A percentile compares a stretch with the other conserved stretches of the same genome.
These are phyloP conservation scores for Cryptosporidium ubiquitum DNA, from an alignment of 169 alveolate species.

Conservation along the genomic window DNA sequence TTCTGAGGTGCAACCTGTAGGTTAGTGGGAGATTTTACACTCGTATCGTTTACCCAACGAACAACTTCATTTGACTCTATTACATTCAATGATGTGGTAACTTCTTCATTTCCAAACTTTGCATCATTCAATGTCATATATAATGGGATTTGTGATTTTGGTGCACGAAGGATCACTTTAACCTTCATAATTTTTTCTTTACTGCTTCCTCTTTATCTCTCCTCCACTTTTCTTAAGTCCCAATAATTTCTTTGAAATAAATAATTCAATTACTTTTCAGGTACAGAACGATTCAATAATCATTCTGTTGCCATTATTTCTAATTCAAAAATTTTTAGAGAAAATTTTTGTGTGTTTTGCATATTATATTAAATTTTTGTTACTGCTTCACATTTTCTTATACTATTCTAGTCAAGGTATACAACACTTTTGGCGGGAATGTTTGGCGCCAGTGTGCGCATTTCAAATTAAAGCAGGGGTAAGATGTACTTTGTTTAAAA, in stretches of 20 bases:
- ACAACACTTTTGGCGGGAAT: neutral
- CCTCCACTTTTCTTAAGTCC: neutral
- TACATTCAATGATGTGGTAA: constrained; percentile 40
- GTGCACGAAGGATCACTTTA: constrained; percentile 70
- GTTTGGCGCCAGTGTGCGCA: constrained; percentile 4
- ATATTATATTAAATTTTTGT: neutral
- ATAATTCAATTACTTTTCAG: neutral
- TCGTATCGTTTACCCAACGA: constrained; percentile 22
- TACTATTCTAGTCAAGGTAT: neutral
- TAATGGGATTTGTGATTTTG: constrained; percentile 68
- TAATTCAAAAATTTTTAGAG: neutral
- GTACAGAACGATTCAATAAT: neutral
- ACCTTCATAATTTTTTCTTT: constrained; percentile 37
- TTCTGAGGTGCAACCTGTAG: constrained; percentile 33
- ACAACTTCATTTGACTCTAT: constrained; percentile 63
- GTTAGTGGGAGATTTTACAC: neutral
- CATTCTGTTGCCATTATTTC: neutral
- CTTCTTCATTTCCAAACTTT: constrained; percentile 50
- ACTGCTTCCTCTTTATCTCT: neutral
- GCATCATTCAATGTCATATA: constrained; percentile 67
- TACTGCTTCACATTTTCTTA: neutral
- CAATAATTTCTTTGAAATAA: neutral
- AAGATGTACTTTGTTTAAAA: neutral
- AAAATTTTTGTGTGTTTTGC: constrained; percentile 28
- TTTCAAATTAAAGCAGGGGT: neutral